phyloP scores from a whole-genome alignment of 768 basidiomycete species.

The Phanerodontia chrysosporium region DNA sequence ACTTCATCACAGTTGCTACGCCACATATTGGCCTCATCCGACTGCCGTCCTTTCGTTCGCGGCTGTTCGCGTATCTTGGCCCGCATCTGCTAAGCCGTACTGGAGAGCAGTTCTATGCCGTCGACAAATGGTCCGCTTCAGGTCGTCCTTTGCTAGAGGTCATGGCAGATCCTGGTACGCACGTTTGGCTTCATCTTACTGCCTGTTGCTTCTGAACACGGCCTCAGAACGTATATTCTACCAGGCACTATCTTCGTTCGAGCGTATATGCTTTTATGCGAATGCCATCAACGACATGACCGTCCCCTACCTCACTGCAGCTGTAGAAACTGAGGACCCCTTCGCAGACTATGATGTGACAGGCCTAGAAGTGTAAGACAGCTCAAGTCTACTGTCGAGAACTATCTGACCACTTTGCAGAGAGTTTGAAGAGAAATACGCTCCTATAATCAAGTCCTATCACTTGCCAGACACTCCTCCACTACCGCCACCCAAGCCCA shows the following conservation, averaged over 20 bases:
- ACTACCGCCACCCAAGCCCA: conserved; percentile 34
- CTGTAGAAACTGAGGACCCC: conserved; percentile 64
- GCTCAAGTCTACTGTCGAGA: background rate
- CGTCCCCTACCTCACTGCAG: conserved; percentile 79
- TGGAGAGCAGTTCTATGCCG: conserved; percentile 53
- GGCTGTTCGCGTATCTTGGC: conserved; percentile 51
- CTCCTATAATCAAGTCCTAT: conserved; percentile 53
- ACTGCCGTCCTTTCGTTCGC: conserved; percentile 57
- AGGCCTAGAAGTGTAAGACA: conserved; percentile 55
- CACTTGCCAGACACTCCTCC: conserved; percentile 40
- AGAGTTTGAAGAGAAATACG: conserved; percentile 52
- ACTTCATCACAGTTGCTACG: conserved; percentile 81
- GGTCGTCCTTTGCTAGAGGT: conserved; percentile 69
- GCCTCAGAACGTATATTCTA: conserved; percentile 67
- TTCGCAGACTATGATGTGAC: conserved; percentile 53
- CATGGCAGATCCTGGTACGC: conserved; percentile 72
- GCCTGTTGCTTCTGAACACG: background rate
- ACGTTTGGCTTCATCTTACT: background rate
- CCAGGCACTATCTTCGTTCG: conserved; percentile 63
- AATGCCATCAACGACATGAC: conserved; percentile 77
- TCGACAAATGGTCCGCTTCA: conserved; percentile 66
- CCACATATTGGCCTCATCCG: conserved; percentile 75
- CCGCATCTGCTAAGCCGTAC: conserved; percentile 72
- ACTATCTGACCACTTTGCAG: conserved; percentile 29
- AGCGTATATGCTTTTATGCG: conserved; percentile 72